These are phyloP conservation scores for Aspergillus brasiliensis DNA, from an alignment of 2,329 filamentous ascomycete genomes.

Conservation along the genomic window DNA sequence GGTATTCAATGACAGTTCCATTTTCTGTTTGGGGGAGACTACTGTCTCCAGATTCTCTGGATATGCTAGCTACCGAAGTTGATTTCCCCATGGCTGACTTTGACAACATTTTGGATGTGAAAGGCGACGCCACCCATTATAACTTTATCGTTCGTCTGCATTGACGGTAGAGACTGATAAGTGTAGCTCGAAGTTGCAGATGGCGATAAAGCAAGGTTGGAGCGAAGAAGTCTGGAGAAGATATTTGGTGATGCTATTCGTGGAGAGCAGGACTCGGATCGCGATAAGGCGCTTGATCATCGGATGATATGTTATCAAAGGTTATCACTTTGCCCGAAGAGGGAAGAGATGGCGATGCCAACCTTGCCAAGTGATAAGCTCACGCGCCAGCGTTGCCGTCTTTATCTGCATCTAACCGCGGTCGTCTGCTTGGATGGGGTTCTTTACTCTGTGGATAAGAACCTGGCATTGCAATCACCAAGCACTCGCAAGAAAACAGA, in stretches of 20 bases:
- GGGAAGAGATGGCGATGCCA: constrained; percentile 18
- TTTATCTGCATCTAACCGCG: too few relatives aligned
- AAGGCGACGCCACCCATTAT: not conserved
- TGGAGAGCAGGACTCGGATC: not conserved
- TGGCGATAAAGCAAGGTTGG: not conserved
- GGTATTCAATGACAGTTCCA: constrained; percentile 21
- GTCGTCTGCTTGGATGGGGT: too few relatives aligned
- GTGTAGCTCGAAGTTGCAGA: not conserved
- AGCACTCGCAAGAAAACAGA: too few relatives aligned
- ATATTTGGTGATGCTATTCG: not conserved
- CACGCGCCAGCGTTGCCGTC: not conserved
- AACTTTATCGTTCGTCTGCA: not conserved
- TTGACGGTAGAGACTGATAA: too few relatives aligned
- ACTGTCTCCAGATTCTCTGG: constrained; percentile 7
- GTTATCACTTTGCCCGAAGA: constrained; percentile 7
- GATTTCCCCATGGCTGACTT: constrained; percentile 25
- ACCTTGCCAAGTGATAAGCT: constrained; percentile 16
- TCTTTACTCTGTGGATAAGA: too few relatives aligned
- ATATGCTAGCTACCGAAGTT: constrained; percentile 1
- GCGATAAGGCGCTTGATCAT: constrained; percentile 4
- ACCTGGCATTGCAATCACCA: not conserved
- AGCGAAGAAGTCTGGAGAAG: not conserved
- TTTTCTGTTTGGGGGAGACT: constrained; percentile 16
- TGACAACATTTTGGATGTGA: not conserved
- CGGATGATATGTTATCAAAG: not conserved